phyloP scores from a whole-genome alignment of 1,139 yeast species.

The Nakaseomyces nivariensis region DNA sequence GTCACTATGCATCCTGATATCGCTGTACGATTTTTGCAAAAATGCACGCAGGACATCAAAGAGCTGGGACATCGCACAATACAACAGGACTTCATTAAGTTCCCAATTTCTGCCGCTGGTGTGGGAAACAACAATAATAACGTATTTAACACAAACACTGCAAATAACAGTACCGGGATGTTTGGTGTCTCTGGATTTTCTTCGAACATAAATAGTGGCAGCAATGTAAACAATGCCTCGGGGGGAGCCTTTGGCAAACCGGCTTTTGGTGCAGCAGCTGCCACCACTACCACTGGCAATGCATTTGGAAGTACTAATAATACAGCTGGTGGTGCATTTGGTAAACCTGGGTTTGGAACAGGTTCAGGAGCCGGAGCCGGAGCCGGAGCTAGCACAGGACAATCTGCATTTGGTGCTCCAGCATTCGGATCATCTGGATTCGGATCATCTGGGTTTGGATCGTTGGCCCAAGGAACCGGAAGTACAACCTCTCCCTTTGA shows the following conservation, averaged over 20 bases:
- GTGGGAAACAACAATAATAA: constrained; percentile 6
- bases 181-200: constrained; percentile 6
- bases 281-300: background rate
- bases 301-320: constrained; percentile 22
- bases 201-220: constrained; percentile 5
- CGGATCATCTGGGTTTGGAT: background rate
- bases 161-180: constrained; percentile 4
- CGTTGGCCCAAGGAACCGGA: constrained; percentile 5
- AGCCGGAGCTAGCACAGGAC: constrained; percentile 8
- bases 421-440: constrained; percentile 7
- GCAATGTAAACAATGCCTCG: background rate
- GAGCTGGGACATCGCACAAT: constrained; percentile 19
- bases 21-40: constrained; percentile 51
- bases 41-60: constrained; percentile 33
- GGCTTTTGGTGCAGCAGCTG: background rate
- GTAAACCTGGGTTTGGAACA: constrained; percentile 14
- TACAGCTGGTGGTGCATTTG: constrained; percentile 22
- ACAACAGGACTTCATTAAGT: constrained; percentile 36
- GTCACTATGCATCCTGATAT: constrained; percentile 35
- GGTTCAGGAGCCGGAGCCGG: background rate
- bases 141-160: background rate
- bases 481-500: constrained; percentile 6
- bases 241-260: constrained; percentile 18
- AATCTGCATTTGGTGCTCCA: constrained; percentile 13
- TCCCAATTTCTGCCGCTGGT: constrained; percentile 26